These are phyloP conservation scores for Aspergillus floridensis DNA, from an alignment of 2,329 filamentous ascomycete genomes.

Conservation along the genomic window DNA sequence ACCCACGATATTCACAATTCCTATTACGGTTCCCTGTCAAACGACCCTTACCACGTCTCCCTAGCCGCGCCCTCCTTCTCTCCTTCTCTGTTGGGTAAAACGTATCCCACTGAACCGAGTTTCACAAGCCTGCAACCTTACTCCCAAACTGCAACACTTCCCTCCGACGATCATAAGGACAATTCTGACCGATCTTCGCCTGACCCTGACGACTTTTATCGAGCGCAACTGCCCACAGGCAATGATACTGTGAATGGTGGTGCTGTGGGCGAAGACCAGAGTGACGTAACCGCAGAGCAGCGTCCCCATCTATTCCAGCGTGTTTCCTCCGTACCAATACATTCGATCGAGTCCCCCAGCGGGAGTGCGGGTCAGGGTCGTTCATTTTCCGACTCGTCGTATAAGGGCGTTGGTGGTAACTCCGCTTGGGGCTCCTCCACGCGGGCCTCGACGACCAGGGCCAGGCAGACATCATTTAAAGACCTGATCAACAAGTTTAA, in stretches of 20 bases:
- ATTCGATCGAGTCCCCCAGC: constrained; percentile 22
- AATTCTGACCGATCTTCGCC: constrained; percentile 30
- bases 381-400: constrained; percentile 33
- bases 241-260: constrained; percentile 15
- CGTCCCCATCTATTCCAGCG: constrained; percentile 17
- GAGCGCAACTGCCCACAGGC: constrained; percentile 41
- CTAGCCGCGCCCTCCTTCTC: constrained; percentile 25
- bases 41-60: constrained; percentile 27
- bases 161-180: constrained; percentile 24
- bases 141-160: constrained; percentile 16
- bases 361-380: constrained; percentile 27
- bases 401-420: constrained; percentile 17
- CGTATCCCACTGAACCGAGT: constrained; percentile 20
- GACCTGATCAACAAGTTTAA: constrained; percentile 79
- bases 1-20: constrained; percentile 22
- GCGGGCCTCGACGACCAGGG: constrained; percentile 24
- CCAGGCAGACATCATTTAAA: constrained; percentile 67
- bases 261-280: constrained; percentile 19
- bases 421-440: constrained; percentile 18
- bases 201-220: constrained; percentile 54
- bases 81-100: constrained; percentile 19
- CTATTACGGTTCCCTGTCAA: constrained; percentile 24
- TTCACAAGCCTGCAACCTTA: constrained; percentile 21
- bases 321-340: constrained; percentile 29
- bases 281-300: constrained; percentile 23